Base-by-base conservation (phyloP, 257 asterid species). In the Solanum neorickii region DNA sequence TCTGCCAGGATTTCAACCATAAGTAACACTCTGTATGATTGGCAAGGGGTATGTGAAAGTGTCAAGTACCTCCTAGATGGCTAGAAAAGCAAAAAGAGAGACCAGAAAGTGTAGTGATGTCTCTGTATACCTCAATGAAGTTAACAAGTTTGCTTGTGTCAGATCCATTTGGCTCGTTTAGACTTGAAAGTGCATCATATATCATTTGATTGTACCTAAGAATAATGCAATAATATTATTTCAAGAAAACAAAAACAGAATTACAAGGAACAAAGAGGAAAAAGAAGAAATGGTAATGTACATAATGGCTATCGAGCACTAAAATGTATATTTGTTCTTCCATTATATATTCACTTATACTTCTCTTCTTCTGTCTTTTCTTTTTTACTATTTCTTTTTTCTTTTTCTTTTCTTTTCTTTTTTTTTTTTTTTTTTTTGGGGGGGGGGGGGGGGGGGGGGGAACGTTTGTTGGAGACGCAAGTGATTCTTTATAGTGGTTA, bases 121-220 rank as follows among this genome's bases (percentile, higher is more conserved):
- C 23, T 46, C 62, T 46, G 20, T 33, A 83, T 62, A 96, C 98
- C 98, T 97, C 98, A 75, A 97, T 94, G 87, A 88, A 97, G 85
- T 83, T 82, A 82, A 96, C 95, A 82, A 95, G 92, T 83, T 97
- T 44, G 76, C 91, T 87, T 74, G 94, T 92, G 88, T 95, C 99
- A 20, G 92, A 92, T 86, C 98, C 98, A 88, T 91, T 91, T 73
- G 94, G 93, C 86, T 92, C 95, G 41, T 93, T 93, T 62, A 93
- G 90, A 85, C 93, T 88, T 69, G 98, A 89, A 86, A 96, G 90
- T 83, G 99, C 98, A 86, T 94, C 98, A 90, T 86, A 94, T 88
- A 95, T 90, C 94, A 96, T 89, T 13, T 88, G 89, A 89, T 92
- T 91, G 90, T 94, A 96, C 95, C 99, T 96, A 87, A 87, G 11